Evolutionary conservation across 306 rosid genomes (phyloP).

Genomic region (Sesbania bispinosa): DNA sequence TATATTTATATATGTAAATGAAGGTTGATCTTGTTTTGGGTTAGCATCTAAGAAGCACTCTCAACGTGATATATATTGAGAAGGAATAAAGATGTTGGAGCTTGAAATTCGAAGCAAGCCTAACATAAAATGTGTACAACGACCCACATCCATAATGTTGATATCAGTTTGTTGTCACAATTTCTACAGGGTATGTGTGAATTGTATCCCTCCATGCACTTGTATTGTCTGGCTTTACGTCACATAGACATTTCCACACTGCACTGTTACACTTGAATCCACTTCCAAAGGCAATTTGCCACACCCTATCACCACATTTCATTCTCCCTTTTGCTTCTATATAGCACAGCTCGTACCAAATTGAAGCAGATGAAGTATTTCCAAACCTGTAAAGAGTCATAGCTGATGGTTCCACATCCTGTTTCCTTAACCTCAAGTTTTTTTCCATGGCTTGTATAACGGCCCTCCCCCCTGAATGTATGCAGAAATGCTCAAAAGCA

Average conservation of each 20-base stretch:
- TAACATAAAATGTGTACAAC: background rate
- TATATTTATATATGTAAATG: too few relatives aligned
- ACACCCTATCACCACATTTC: slow-evolving; percentile 52
- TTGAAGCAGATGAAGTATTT: slow-evolving; percentile 58
- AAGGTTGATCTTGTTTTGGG: too few relatives aligned
- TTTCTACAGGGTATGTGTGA: slow-evolving; percentile 41
- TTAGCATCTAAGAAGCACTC: too few relatives aligned
- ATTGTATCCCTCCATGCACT: slow-evolving; percentile 56
- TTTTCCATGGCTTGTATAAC: slow-evolving; percentile 44
- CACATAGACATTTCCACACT: slow-evolving; percentile 43
- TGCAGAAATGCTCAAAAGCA: slow-evolving; percentile 61
- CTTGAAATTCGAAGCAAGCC: background rate
- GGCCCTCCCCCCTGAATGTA: slow-evolving; percentile 62
- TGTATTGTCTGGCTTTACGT: slow-evolving; percentile 26
- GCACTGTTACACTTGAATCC: slow-evolving; percentile 68
- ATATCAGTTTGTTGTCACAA: slow-evolving; percentile 15
- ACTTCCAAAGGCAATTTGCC: slow-evolving; percentile 67
- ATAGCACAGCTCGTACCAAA: slow-evolving; percentile 60
- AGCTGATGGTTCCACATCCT: slow-evolving; percentile 49
- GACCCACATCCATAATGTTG: background rate
- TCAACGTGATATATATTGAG: too few relatives aligned
- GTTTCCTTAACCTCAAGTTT: slow-evolving; percentile 30
- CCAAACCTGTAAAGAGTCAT: slow-evolving; percentile 64
- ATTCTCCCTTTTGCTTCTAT: slow-evolving; percentile 65
- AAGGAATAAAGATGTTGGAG: slow-evolving; percentile 6